These are phyloP conservation scores for Papiliotrema nemorosa DNA, from an alignment of 1,284 basidiomycete genomes.

Conservation along the genomic window DNA sequence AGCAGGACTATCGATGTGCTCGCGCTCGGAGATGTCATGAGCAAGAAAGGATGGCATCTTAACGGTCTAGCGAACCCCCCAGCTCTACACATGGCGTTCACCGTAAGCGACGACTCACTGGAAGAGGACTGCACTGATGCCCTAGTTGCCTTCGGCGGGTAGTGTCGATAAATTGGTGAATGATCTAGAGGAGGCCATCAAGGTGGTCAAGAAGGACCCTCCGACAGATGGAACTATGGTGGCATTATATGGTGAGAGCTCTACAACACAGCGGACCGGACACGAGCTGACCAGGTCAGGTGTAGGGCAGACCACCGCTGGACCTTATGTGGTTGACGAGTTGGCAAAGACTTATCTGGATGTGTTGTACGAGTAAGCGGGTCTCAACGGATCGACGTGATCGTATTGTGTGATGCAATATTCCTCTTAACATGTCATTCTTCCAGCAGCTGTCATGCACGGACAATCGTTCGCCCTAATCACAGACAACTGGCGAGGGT, in stretches of 20 bases:
- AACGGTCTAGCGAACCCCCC: slow-evolving; percentile 76
- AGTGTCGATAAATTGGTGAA: slow-evolving; percentile 52
- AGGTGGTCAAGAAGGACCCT: slow-evolving; percentile 68
- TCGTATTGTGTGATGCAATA: no score
- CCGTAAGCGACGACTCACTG: slow-evolving; percentile 56
- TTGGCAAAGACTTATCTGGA: slow-evolving; percentile 78
- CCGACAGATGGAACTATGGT: slow-evolving; percentile 70
- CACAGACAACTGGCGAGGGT: no score
- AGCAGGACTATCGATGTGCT: slow-evolving; percentile 61
- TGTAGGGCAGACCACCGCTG: slow-evolving; percentile 79
- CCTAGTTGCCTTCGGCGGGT: slow-evolving; percentile 53
- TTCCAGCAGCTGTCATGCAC: no score
- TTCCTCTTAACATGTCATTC: no score
- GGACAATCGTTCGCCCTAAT: no score
- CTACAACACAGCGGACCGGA: not conserved
- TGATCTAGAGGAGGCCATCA: slow-evolving; percentile 65
- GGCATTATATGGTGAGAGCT: slow-evolving; percentile 71
- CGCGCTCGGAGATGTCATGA: slow-evolving; percentile 87
- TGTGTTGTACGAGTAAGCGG: slow-evolving; percentile 64
- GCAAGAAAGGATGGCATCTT: slow-evolving; percentile 80
- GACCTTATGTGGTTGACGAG: slow-evolving; percentile 81
- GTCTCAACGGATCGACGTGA: no score
- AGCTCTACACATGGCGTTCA: slow-evolving; percentile 90
- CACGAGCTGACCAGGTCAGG: slow-evolving; percentile 55
- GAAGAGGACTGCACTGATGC: not conserved